Evolutionary conservation across 2,329 filamentous ascomycete species (phyloP).

Genomic region (Cryphonectria nitschkei): DNA sequence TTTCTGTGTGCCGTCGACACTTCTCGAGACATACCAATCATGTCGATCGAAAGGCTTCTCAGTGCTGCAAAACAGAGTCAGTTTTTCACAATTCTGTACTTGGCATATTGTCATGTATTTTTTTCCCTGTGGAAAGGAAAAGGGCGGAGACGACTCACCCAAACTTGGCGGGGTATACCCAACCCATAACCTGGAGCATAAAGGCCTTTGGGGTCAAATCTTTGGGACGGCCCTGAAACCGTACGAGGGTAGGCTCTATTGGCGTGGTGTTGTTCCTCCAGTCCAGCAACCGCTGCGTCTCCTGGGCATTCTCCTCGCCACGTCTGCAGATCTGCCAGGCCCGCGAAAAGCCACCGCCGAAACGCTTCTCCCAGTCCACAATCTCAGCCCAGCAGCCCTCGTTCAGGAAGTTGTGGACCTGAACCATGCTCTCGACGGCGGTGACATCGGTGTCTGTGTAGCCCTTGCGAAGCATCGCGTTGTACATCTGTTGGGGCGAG

Average conservation of each 20-base stretch:
- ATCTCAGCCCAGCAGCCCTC: slow-evolving; percentile 98
- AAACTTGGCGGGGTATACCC: slow-evolving; percentile 79
- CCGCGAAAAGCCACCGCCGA: slow-evolving; percentile 70
- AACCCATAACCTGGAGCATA: slow-evolving; percentile 78
- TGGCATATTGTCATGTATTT: not conserved
- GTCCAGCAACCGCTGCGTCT: slow-evolving; percentile 43
- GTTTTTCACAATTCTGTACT: not conserved
- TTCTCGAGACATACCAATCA: slow-evolving; percentile 90
- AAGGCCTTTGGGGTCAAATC: slow-evolving; percentile 91
- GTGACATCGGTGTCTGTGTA: slow-evolving; percentile 93
- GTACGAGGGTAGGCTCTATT: slow-evolving; percentile 71
- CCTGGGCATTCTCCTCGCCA: slow-evolving; percentile 67
- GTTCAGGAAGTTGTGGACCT: slow-evolving; percentile 97
- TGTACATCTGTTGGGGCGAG: slow-evolving; percentile 99
- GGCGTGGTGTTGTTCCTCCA: slow-evolving; percentile 48
- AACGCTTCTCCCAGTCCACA: slow-evolving; percentile 88
- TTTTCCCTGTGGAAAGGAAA: not conserved
- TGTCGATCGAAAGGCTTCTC: slow-evolving; percentile 94
- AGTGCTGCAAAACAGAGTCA: slow-evolving; percentile 51
- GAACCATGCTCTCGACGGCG: slow-evolving; percentile 95
- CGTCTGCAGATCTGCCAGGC: slow-evolving; percentile 76
- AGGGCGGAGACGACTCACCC: slow-evolving; percentile 54
- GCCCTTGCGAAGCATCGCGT: slow-evolving; percentile 92
- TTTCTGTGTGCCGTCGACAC: slow-evolving; percentile 67
- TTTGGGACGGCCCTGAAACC: slow-evolving; percentile 87